These are phyloP conservation scores for Cynanchum wilfordii DNA, from an alignment of 257 asterid species.

Conservation along the genomic window DNA sequence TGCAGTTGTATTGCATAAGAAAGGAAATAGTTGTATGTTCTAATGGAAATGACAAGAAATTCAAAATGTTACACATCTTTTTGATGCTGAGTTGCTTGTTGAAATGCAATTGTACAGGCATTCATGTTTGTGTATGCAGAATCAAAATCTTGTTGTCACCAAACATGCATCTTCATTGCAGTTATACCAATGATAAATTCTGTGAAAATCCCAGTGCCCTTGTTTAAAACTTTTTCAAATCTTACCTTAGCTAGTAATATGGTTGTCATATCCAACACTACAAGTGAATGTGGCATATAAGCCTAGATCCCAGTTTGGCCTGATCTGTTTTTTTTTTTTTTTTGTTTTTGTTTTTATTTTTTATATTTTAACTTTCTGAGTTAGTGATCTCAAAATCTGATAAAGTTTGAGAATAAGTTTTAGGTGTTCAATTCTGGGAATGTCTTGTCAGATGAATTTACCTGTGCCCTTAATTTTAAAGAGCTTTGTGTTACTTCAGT, in stretches of 20 bases:
- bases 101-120: too few species aligned
- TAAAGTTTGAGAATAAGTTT: not conserved
- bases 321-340: too few species aligned
- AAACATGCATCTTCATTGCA: not conserved
- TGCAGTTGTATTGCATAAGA: not conserved
- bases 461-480: not conserved
- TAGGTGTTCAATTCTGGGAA: not conserved
- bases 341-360: too few species aligned
- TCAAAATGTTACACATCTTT: too few species aligned
- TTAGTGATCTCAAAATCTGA: not conserved
- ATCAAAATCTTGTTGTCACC: not conserved
- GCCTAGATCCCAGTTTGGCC: not conserved
- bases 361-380: too few species aligned
- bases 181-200: not conserved
- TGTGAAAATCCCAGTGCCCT: not conserved
- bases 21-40: not conserved
- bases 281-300: not conserved
- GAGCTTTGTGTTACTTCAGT: not conserved
- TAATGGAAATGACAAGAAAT: not conserved
- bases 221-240: not conserved
- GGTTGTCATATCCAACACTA: not conserved
- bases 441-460: not conserved
- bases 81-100: too few species aligned
- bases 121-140: not conserved
- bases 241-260: not conserved